Conservation (phyloP, 1,139 yeast genomes). For the Sugiyamaella sp. region DNA sequence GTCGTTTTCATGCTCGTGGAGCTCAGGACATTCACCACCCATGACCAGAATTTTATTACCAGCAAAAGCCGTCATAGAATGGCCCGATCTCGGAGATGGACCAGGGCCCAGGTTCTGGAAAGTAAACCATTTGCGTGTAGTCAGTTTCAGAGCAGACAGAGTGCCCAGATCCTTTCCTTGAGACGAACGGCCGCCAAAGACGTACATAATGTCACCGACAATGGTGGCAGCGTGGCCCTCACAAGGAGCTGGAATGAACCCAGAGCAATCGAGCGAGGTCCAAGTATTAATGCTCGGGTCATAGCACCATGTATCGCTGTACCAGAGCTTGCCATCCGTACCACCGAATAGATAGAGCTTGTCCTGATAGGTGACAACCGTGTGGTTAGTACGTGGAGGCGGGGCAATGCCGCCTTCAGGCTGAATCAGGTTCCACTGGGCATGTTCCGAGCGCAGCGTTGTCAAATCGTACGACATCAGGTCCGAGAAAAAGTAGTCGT, state of each 20-base stretch:
- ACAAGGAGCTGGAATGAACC: constrained; percentile 78
- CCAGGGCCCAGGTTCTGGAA: constrained; percentile 57
- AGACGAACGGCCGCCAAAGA: constrained; percentile 87
- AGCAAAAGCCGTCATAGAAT: constrained; percentile 74
- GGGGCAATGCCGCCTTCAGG: constrained; percentile 50
- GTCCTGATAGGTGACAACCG: constrained; percentile 79
- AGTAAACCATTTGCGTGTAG: constrained; percentile 72
- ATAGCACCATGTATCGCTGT: constrained; percentile 80
- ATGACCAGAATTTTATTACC: constrained; percentile 74
- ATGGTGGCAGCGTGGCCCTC: constrained; percentile 90
- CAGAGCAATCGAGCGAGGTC: constrained; percentile 55
- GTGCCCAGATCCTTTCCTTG: constrained; percentile 72
- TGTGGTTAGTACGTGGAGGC: constrained; percentile 90
- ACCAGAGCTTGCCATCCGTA: constrained; percentile 74
- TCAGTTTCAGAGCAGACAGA: constrained; percentile 75
- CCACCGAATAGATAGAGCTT: constrained; percentile 94
- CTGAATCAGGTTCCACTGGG: constrained; percentile 78
- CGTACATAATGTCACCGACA: constrained; percentile 76
- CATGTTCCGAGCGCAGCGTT: constrained; percentile 79
- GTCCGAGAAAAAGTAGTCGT: constrained; percentile 83
- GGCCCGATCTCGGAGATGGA: constrained; percentile 95
- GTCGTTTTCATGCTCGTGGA: constrained; percentile 34
- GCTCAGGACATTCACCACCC: constrained; percentile 73
- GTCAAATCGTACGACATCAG: constrained; percentile 84
- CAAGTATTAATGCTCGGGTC: constrained; percentile 72